Conservation (phyloP, 148 eudicot genomes). For the Agrostemma githago region DNA sequence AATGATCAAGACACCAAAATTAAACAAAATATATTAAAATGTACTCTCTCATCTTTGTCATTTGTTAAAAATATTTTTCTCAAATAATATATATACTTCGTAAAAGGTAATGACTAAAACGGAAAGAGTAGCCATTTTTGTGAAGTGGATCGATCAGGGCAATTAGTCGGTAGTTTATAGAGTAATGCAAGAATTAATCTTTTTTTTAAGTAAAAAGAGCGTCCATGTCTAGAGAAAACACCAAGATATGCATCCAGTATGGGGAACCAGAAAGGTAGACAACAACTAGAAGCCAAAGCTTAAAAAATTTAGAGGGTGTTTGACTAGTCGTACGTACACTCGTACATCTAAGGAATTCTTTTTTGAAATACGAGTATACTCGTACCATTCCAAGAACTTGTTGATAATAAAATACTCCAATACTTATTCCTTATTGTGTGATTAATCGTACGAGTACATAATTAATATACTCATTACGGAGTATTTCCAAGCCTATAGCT, state of each 20-base stretch:
- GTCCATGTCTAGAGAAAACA: slow-evolving; percentile 6
- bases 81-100: too few relatives aligned
- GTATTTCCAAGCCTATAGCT: not conserved
- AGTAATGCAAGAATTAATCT: too few relatives aligned
- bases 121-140: too few relatives aligned
- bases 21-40: too few relatives aligned
- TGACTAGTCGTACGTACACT: slow-evolving; percentile 26
- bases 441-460: slow-evolving; percentile 16
- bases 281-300: slow-evolving; percentile 10
- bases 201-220: too few relatives aligned
- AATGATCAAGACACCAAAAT: too few relatives aligned
- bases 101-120: too few relatives aligned
- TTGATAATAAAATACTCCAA: not conserved
- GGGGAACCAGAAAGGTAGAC: slow-evolving; percentile 16
- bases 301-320: not conserved
- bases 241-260: slow-evolving; percentile 20
- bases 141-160: too few relatives aligned
- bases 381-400: not conserved
- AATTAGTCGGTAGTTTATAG: too few relatives aligned
- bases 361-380: not conserved
- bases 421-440: slow-evolving; percentile 17
- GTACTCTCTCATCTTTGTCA: too few relatives aligned
- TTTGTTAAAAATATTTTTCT: too few relatives aligned
- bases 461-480: slow-evolving; percentile 19
- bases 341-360: not conserved